Evolutionary conservation across 108 stramenopile species (phyloP).

Genomic region (Cyclotella atomus): DNA sequence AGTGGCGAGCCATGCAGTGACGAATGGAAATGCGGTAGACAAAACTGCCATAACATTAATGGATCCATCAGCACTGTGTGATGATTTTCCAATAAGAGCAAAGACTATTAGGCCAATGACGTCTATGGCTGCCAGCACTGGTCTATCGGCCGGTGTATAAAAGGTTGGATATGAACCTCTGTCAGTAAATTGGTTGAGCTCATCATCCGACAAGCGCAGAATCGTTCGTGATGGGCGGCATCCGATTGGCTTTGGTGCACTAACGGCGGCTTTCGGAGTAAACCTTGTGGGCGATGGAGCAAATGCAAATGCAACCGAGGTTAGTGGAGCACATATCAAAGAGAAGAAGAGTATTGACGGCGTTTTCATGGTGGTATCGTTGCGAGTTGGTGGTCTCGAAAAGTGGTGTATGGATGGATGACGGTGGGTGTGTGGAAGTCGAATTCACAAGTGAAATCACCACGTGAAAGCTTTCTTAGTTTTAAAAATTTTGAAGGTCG

Average conservation of each 20-base stretch:
- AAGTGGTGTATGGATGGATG: too few relatives aligned
- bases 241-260: neutral
- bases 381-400: too few relatives aligned
- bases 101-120: conserved; percentile 47
- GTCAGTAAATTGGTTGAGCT: neutral
- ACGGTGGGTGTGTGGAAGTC: too few relatives aligned
- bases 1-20: conserved; percentile 52
- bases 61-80: conserved; percentile 55
- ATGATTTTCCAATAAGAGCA: conserved; percentile 69
- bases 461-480: too few relatives aligned
- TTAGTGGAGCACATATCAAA: neutral
- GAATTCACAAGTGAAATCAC: too few relatives aligned
- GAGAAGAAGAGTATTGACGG: neutral
- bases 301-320: neutral
- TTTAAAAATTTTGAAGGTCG: too few relatives aligned
- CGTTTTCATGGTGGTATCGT: too few relatives aligned
- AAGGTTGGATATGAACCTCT: neutral
- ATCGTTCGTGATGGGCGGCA: neutral
- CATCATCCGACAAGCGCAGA: neutral
- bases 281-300: neutral
- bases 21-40: conserved; percentile 58
- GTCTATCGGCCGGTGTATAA: conserved; percentile 57
- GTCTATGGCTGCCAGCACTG: conserved; percentile 60
- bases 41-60: conserved; percentile 47
- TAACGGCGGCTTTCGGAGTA: neutral